A percentile compares a stretch with the other conserved stretches of the same genome.
These are phyloP conservation scores for Phytophthora meadii DNA, from an alignment of 352 stramenopile species.

Conservation along the genomic window DNA sequence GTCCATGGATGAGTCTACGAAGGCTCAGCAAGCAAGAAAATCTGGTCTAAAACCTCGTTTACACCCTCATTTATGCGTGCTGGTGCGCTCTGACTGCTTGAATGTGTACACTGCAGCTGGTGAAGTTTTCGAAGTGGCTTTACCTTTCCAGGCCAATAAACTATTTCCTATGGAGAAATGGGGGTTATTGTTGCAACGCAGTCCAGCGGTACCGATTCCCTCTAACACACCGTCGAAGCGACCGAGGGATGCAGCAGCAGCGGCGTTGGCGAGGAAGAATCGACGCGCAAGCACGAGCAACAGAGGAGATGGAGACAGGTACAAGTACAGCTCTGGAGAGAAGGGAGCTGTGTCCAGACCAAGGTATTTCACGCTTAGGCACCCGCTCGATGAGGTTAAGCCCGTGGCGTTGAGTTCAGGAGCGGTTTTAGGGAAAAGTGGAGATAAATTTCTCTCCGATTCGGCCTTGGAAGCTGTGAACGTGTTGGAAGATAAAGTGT, in stretches of 20 bases:
- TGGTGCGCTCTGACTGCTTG: slow-evolving; percentile 72
- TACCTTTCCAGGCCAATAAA: slow-evolving; percentile 76
- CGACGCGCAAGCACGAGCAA: slow-evolving; percentile 47
- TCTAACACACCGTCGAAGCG: slow-evolving; percentile 36
- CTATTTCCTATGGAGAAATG: slow-evolving; percentile 52
- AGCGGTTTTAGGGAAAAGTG: slow-evolving; percentile 1
- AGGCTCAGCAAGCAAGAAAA: slow-evolving; percentile 2
- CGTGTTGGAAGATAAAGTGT: slow-evolving; percentile 31
- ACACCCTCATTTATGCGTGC: slow-evolving; percentile 60
- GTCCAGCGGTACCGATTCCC: slow-evolving; percentile 33
- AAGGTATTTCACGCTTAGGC: slow-evolving; percentile 74
- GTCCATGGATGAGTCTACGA: background rate
- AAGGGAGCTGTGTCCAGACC: slow-evolving; percentile 37
- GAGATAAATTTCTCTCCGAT: slow-evolving; percentile 52
- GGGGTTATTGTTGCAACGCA: slow-evolving; percentile 74
- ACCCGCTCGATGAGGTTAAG: slow-evolving; percentile 83
- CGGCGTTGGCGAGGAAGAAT: slow-evolving; percentile 36
- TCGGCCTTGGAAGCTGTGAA: slow-evolving; percentile 60
- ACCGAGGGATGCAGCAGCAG: slow-evolving; percentile 34
- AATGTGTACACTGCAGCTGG: slow-evolving; percentile 70
- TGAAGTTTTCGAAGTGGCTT: slow-evolving; percentile 73
- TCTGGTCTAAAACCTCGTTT: slow-evolving; percentile 11
- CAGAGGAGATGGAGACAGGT: slow-evolving; percentile 40
- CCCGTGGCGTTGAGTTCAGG: slow-evolving; percentile 47
- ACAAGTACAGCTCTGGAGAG: slow-evolving; percentile 35